Evolutionary conservation across 495 filamentous ascomycete species (phyloP).

Genomic region (Astrothelium subdiscretum): DNA sequence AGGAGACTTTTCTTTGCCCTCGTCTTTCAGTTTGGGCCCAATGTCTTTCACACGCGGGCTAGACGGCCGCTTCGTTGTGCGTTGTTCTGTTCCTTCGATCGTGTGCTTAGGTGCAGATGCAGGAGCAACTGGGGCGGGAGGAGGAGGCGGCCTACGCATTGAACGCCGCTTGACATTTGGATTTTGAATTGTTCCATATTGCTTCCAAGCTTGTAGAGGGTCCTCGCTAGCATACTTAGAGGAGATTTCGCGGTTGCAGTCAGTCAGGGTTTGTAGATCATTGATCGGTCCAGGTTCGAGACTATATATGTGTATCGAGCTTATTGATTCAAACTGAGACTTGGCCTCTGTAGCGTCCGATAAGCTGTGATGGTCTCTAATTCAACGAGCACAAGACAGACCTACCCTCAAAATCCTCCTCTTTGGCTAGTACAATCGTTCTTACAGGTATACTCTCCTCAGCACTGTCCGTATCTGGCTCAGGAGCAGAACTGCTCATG

Average conservation of each 20-base stretch:
- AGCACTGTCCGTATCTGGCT: slow-evolving; percentile 30
- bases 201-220: slow-evolving; percentile 43
- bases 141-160: slow-evolving; percentile 21
- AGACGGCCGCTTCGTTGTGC: slow-evolving; percentile 2
- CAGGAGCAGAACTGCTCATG: slow-evolving; percentile 47
- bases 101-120: slow-evolving; percentile 3
- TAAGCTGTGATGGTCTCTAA: background rate
- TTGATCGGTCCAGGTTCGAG: slow-evolving; percentile 58
- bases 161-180: slow-evolving; percentile 48
- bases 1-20: slow-evolving; percentile 12
- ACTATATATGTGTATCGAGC: slow-evolving; percentile 79
- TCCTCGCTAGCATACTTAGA: slow-evolving; percentile 47
- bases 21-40: slow-evolving; percentile 2
- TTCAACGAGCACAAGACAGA: background rate
- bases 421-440: slow-evolving; percentile 59
- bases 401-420: slow-evolving; percentile 68
- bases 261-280: slow-evolving; percentile 64
- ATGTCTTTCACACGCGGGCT: slow-evolving; percentile 9
- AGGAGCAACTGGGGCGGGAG: slow-evolving; percentile 6
- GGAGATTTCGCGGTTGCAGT: slow-evolving; percentile 50
- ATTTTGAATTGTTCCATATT: slow-evolving; percentile 64
- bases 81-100: background rate
- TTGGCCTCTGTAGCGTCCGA: slow-evolving; percentile 44
- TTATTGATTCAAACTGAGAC: slow-evolving; percentile 54
- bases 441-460: slow-evolving; percentile 34